phyloP scores from a whole-genome alignment of 73 alveolate genomes.

The Effrenium voratum region DNA sequence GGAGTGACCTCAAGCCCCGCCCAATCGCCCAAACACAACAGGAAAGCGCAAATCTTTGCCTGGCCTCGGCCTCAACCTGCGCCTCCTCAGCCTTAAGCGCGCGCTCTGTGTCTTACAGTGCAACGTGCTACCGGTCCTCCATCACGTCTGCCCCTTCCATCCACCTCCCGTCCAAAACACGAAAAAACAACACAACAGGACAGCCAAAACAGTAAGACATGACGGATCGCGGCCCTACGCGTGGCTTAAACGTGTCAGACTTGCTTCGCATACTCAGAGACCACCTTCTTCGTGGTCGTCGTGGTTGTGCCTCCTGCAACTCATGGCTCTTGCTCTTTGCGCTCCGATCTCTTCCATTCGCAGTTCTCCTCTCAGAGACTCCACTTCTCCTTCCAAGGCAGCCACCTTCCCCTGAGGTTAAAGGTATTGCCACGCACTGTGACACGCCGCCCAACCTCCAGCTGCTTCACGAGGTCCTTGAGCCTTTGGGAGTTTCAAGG shows the following conservation, averaged over 20 bases:
- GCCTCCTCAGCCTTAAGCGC: too few relatives aligned
- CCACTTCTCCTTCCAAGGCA: not conserved
- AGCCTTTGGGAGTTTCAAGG: slow-evolving; percentile 15
- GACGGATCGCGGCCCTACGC: too few relatives aligned
- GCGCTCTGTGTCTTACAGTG: too few relatives aligned
- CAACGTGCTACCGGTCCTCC: too few relatives aligned
- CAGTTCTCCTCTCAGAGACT: not conserved
- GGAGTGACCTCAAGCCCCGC: too few relatives aligned
- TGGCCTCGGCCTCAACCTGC: too few relatives aligned
- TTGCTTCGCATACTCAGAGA: slow-evolving; percentile 89
- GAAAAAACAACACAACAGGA: too few relatives aligned
- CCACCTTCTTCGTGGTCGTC: slow-evolving; percentile 79
- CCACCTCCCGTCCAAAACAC: too few relatives aligned
- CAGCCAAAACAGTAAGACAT: too few relatives aligned
- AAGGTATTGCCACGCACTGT: not conserved
- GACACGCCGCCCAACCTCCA: not conserved
- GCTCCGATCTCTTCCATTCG: not conserved
- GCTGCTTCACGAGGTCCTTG: slow-evolving; percentile 27
- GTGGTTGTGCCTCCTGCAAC: slow-evolving; percentile 19
- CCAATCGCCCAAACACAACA: too few relatives aligned
- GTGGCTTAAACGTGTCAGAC: not conserved
- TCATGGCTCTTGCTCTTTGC: not conserved
- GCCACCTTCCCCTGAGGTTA: slow-evolving; percentile 16
- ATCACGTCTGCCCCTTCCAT: too few relatives aligned
- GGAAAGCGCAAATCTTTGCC: too few relatives aligned